Base-by-base conservation (phyloP, 495 filamentous ascomycete genomes). In the Gamarada debralockiae region DNA sequence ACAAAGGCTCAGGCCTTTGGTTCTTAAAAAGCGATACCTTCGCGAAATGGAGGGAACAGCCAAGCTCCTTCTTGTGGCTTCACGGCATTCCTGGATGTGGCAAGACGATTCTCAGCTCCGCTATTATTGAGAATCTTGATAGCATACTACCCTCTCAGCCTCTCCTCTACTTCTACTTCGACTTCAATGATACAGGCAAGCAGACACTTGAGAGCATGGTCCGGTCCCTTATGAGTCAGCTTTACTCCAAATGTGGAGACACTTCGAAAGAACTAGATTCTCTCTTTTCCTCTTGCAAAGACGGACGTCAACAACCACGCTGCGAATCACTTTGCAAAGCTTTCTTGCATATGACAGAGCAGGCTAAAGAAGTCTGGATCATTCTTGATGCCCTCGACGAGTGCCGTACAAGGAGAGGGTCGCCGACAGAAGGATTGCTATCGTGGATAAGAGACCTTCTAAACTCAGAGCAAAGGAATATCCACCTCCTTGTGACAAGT, bases 101-200 rank as follows among this genome's bases (percentile, higher is more conserved):
- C 12, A 73, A 73, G 41, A 68, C 66, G 1, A 58, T 71, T 18
- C 61, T 71, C 22, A 56, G 55, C 25, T 59, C 68, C 8, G n/a
- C n/a, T n/a, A n/a, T n/a, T n/a, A n/a, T n/a, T n/a, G n/a, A n/a
- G n/a, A n/a, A n/a, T n/a, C n/a, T n/a, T n/a, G n/a, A n/a, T n/a
- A n/a, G n/a, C n/a, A n/a, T n/a, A n/a, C n/a, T n/a, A n/a, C n/a
- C n/a, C n/a, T n/a, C n/a, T n/a, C n/a, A n/a, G n/a, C n/a, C n/a
- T n/a, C n/a, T n/a, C n/a, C n/a, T n/a, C 20, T 68, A 61, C 48
- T 74, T 66, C 33, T 66, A 66, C 45, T 72, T 71, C 37, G 60
- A 67, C 40, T 70, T 67, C 34, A 59, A 56, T 17, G 57, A 69
- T 29, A 24, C 17, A 15, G 48, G 56, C 12, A 63, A 64, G 41